Base-by-base conservation (phyloP, 2,329 filamentous ascomycete genomes). In the Beauveria caledonica region DNA sequence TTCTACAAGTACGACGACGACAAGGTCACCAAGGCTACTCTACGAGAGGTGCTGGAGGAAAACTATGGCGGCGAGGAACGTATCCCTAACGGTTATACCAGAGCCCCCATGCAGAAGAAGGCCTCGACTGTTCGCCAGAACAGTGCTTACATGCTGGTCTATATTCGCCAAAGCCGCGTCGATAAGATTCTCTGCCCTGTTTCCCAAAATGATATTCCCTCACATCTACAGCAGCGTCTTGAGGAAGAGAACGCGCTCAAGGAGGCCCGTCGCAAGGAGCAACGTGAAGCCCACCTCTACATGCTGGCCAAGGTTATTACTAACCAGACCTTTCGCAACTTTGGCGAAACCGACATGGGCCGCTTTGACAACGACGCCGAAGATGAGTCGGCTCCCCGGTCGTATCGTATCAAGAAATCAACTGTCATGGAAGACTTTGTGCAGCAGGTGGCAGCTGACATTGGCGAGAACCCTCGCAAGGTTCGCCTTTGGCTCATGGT, bases 1-100 rank as follows among this genome's bases (percentile, higher is more conserved):
- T 99, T 96, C 77, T 97, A 95, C 79, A 94, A 89, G 68, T 99
- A 96, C 68, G 95, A 99, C 68, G 94, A 99, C 66, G 94, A 99
- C 70, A 89, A 92, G 66, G 94, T 99, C 45, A 97, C 92, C n/a
- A 90, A 89, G 65, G 93, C 92, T 1, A 97, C 92, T 0, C 86
- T 89, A 70, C 86, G 90, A 62, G 94, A 99, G 72, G 93, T 95
- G 0, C 77, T 97, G 36, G 94, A 97, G 69, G 95, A 99, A 65
- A 99, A 97, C 73, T 99, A 90, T 73, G 94, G 94, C 49, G 94
- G 94, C 58, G 91, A 96, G 69, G 95, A 92, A 70, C 78, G 76
- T 29, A 73, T 77, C 6, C 73, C 79, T 1, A 79, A 79, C 58
- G 77, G 78, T 10, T 74, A 75, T 46, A 66, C 76, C 13, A 78